These are phyloP conservation scores for Teunomyces funiuensis DNA, from an alignment of 805 yeast species.

Conservation along the genomic window DNA sequence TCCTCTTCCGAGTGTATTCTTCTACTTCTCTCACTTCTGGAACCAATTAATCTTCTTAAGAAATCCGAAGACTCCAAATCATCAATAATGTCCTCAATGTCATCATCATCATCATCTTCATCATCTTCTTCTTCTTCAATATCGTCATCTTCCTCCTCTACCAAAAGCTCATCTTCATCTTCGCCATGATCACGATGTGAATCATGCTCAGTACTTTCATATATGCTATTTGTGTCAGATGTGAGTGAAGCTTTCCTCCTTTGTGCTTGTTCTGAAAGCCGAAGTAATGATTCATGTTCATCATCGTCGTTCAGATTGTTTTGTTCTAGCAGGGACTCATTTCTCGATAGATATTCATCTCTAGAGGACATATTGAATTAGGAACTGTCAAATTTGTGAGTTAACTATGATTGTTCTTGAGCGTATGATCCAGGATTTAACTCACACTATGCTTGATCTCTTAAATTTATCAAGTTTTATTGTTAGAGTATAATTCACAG, in stretches of 20 bases:
- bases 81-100: constrained; percentile 13
- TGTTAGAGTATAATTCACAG: no score
- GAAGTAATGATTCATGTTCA: constrained; percentile 27
- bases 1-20: constrained; percentile 7
- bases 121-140: constrained; percentile 15
- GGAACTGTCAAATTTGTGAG: not conserved
- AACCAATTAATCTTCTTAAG: constrained; percentile 19
- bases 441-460: no score
- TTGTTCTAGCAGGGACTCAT: not conserved
- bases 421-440: not conserved
- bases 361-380: not conserved
- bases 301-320: constrained; percentile 16
- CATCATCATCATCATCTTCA: constrained; percentile 14
- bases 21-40: constrained; percentile 11
- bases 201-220: constrained; percentile 10
- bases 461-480: no score
- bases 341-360: not conserved
- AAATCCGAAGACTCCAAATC: constrained; percentile 19
- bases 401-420: not conserved
- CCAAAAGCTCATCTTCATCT: constrained; percentile 22
- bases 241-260: constrained; percentile 20
- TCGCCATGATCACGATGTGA: constrained; percentile 12
- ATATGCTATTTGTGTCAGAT: constrained; percentile 14
- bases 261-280: constrained; percentile 41
- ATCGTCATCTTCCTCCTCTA: constrained; percentile 21